Evolutionary conservation across 768 basidiomycete species (phyloP), one percentile per base, ranked within the genome.

Genomic region (Suillus subaureus): DNA sequence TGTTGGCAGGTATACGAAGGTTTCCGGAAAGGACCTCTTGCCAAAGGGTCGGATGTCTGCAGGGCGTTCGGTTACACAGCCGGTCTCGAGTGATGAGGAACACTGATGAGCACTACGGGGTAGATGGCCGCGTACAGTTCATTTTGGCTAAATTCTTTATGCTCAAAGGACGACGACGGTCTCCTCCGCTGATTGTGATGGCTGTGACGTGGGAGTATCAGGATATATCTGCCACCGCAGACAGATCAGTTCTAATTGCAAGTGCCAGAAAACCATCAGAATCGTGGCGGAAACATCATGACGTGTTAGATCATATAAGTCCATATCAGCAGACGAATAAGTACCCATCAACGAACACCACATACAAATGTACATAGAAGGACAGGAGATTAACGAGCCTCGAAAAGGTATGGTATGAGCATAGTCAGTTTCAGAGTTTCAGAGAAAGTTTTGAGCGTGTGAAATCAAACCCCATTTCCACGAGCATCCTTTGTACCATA

Each of bases 361-460:
- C 58, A 60, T 28, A 11, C 9, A 26, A 42, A 28, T 6, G 13
- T 42, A 60, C 58, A 28, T 28, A 60, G 58, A 43, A 60, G 6
- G 18, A 40, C 39, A 28, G 40, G 11, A 28, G 1, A 60, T 60
- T 42, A 60, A 39, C 26, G 40, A 60, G 26, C 26, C 58, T 28
- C 40, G 18, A 60, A 26, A 43, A 28, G 58, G 40, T 42, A 60
- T 42, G 40, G 6, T 60, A 43, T 42, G 18, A 28, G 12, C 40
- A 26, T 39, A 39, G 58, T 42, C 58, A 60, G 40, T 31, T 60
- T 60, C n/a, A n/a, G n/a, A n/a, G n/a, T n/a, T n/a, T n/a, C 39
- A 40, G 18, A 42, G 8, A 60, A 42, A 42, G 26, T 28, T 6
- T 1, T 28, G 16, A 52, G 40, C 26, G 16, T 28, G 26, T 26